These are phyloP conservation scores for Phoenix roebelenii DNA, from an alignment of 176 grass and related monocot species.

Conservation along the genomic window DNA sequence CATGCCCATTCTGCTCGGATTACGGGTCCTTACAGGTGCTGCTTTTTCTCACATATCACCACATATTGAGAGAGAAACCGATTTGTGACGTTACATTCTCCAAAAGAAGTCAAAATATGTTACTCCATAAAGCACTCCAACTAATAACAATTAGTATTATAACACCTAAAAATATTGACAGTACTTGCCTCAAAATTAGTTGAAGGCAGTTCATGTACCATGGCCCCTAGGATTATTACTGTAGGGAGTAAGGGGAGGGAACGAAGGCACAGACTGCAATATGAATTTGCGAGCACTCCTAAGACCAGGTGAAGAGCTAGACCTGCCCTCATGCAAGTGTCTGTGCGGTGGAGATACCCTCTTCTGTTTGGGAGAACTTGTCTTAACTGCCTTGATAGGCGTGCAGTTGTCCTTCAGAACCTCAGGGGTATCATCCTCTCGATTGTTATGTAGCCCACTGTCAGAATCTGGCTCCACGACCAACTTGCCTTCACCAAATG, in stretches of 20 bases:
- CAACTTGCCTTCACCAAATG: slow-evolving; percentile 15
- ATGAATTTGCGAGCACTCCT: slow-evolving; percentile 23
- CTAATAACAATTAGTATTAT: background rate
- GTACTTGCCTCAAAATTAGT: background rate
- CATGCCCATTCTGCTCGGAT: background rate
- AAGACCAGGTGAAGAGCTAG: slow-evolving; percentile 13
- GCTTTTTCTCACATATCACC: too few species aligned
- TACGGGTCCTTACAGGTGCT: too few species aligned
- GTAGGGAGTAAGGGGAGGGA: slow-evolving; percentile 27
- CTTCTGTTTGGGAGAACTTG: slow-evolving; percentile 25
- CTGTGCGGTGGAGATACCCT: slow-evolving; percentile 17
- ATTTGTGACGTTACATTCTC: background rate
- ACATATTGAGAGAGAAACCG: too few species aligned
- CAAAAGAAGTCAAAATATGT: background rate
- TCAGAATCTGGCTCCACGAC: slow-evolving; percentile 2
- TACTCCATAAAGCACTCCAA: background rate
- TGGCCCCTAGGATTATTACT: slow-evolving; percentile 14
- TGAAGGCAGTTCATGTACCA: background rate
- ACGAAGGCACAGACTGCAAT: slow-evolving; percentile 24
- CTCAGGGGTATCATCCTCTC: slow-evolving; percentile 3
- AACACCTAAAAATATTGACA: too few species aligned
- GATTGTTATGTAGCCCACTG: background rate
- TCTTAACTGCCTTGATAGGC: slow-evolving; percentile 4
- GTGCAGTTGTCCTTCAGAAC: background rate
- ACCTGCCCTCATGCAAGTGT: background rate